These are phyloP conservation scores for Dictyostelium intermedium DNA, from an alignment of 78 protist genomes.

Conservation along the genomic window DNA sequence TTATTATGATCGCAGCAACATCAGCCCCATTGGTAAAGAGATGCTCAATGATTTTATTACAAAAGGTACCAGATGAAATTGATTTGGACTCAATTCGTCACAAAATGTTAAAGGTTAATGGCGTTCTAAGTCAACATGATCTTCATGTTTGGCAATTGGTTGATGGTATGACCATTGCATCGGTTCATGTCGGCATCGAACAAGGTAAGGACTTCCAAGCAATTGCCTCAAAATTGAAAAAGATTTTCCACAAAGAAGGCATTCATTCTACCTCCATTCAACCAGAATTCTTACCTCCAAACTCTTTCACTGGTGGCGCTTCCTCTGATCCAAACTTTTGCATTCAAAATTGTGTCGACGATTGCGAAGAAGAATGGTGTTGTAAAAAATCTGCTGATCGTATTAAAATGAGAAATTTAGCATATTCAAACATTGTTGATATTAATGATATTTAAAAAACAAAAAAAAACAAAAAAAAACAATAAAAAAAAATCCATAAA, in stretches of 20 bases:
- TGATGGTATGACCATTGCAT: slow-evolving; percentile 67
- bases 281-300: slow-evolving; percentile 78
- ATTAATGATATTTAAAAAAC: not conserved
- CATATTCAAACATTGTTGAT: not conserved
- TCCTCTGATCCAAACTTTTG: slow-evolving; percentile 18
- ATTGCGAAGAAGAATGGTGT: slow-evolving; percentile 78
- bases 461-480: not conserved
- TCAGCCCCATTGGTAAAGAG: slow-evolving; percentile 80
- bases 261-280: slow-evolving; percentile 82
- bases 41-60: slow-evolving; percentile 77
- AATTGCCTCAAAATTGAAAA: slow-evolving; percentile 13
- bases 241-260: slow-evolving; percentile 78
- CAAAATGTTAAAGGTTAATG: slow-evolving; percentile 51
- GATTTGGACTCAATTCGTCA: slow-evolving; percentile 21
- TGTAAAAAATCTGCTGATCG: slow-evolving; percentile 65
- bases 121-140: slow-evolving; percentile 78
- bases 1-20: slow-evolving; percentile 55
- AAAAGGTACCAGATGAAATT: slow-evolving; percentile 75
- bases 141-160: slow-evolving; percentile 92
- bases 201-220: not conserved
- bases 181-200: slow-evolving; percentile 76
- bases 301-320: not conserved
- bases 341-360: slow-evolving; percentile 60
- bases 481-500: not conserved
- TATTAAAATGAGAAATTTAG: not conserved